A percentile compares a stretch with the other conserved stretches of the same genome.
phyloP scores from a whole-genome alignment of 1,284 basidiomycete species.

The Thecaphora frezii region DNA sequence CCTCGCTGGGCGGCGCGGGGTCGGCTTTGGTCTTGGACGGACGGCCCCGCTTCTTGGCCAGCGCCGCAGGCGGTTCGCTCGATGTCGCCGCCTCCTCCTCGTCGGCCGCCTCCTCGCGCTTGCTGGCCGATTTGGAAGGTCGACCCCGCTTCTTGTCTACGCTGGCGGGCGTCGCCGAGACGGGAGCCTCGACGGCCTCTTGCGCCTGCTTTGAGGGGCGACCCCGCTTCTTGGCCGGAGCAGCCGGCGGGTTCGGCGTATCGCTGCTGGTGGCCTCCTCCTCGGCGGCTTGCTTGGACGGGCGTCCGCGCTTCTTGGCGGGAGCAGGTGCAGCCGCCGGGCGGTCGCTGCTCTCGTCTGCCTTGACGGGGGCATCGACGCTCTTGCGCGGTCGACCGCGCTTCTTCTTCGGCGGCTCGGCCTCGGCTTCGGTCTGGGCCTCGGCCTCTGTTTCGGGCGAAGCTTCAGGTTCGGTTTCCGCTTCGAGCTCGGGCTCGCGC shows the following conservation, averaged over 20 bases:
- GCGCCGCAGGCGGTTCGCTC: neutral
- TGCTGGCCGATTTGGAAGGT: constrained; percentile 12
- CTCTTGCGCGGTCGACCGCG: constrained; percentile 21
- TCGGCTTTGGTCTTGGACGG: neutral
- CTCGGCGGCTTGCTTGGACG: neutral
- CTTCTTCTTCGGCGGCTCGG: constrained; percentile 14
- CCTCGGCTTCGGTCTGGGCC: neutral
- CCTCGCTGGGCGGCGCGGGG: too few relatives aligned
- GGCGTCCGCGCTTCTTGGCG: constrained; percentile 6
- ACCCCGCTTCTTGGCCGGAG: constrained; percentile 14
- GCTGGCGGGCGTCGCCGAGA: constrained; percentile 8
- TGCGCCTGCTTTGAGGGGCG: constrained; percentile 17
- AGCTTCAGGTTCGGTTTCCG: constrained; percentile 3
- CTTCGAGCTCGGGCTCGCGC: constrained; percentile 9
- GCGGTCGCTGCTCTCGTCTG: too few relatives aligned
- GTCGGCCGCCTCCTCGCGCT: too few relatives aligned
- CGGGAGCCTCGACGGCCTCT: neutral
- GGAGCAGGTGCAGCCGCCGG: constrained; percentile 4
- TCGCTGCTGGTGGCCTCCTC: neutral
- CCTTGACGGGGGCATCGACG: constrained; percentile 2
- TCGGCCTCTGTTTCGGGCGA: constrained; percentile 8
- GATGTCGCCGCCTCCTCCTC: too few relatives aligned
- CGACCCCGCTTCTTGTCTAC: constrained; percentile 28
- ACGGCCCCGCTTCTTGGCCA: constrained; percentile 5
- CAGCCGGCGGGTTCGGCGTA: constrained; percentile 2